Evolutionary conservation across 305 asterid genomes (phyloP), one percentile per base, ranked within the genome.

Genomic region (Caryopteris hybrid): DNA sequence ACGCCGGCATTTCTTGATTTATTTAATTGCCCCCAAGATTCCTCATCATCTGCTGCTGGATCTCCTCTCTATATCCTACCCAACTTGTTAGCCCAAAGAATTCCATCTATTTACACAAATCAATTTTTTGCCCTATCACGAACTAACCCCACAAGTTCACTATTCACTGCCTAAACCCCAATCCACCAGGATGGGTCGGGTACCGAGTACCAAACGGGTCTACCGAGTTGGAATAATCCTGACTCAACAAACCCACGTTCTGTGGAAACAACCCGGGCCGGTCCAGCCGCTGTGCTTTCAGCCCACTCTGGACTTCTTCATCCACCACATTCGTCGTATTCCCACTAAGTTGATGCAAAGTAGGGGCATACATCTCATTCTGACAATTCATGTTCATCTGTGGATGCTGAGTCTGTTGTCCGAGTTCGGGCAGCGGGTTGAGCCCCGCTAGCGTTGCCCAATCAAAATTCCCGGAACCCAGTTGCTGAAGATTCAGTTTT

Each of bases 371-470:
- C 5, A 66, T 46, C 75, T 61, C 84, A 64, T 77, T 85, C 27
- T 22, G 25, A 14, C 5, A 1, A n/a, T n/a, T n/a, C n/a, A n/a
- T n/a, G n/a, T n/a, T n/a, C n/a, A n/a, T n/a, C n/a, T n/a, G n/a
- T n/a, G n/a, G n/a, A n/a, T n/a, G n/a, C n/a, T n/a, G n/a, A n/a
- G n/a, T n/a, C n/a, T n/a, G n/a, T n/a, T n/a, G n/a, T n/a, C n/a
- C n/a, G n/a, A 31, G 55, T 16, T 78, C 88, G 2, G 84, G 74
- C 53, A 76, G 31, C 3, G 86, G 74, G 68, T 29, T 42, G 8
- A 82, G 79, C 73, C 82, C 86, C 34, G 85, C 93, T 0, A 81
- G 47, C 14, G 81, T 83, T 33, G 89, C 86, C 94, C 94, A 85
- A 61, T 87, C 86, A 0, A 82, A 85, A 53, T 79, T 74, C 31